Evolutionary conservation across 2,329 filamentous ascomycete genomes (phyloP).

Genomic region (Claviceps pusilla): DNA sequence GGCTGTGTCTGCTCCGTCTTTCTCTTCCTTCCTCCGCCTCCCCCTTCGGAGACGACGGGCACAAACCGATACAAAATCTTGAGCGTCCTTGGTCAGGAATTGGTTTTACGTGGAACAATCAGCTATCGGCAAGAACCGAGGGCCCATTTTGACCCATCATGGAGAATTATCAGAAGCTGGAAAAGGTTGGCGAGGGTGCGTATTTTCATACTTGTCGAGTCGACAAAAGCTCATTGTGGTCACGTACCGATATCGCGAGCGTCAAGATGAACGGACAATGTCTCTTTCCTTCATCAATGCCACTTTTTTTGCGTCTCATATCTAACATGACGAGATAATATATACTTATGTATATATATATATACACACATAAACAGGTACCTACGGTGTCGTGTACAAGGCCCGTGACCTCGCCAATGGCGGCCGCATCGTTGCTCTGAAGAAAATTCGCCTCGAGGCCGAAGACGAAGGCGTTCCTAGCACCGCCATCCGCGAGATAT

Average conservation of each 20-base stretch:
- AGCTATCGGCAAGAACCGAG: neutral
- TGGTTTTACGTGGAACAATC: neutral
- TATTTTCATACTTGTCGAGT: neutral
- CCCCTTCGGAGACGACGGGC: neutral
- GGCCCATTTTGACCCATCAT: conserved; percentile 29
- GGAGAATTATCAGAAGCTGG: conserved; percentile 94
- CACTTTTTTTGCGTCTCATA: neutral
- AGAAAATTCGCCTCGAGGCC: conserved; percentile 89
- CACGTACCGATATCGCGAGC: neutral
- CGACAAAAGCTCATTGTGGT: no score
- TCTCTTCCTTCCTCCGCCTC: neutral
- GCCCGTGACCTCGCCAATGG: conserved; percentile 69
- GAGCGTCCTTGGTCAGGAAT: neutral
- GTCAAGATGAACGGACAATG: neutral
- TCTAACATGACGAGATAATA: neutral
- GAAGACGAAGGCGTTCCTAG: conserved; percentile 89
- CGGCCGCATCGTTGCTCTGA: conserved; percentile 78
- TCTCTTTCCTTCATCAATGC: no score
- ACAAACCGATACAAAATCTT: neutral
- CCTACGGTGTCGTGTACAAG: conserved; percentile 92
- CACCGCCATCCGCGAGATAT: conserved; percentile 89
- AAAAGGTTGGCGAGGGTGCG: conserved; percentile 90
- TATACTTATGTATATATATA: no score
- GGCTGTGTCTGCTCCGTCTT: neutral
- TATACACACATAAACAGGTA: conserved; percentile 39